phyloP scores from a whole-genome alignment of 2,329 filamentous ascomycete genomes.

The Lasiodiplodia theobromae region DNA sequence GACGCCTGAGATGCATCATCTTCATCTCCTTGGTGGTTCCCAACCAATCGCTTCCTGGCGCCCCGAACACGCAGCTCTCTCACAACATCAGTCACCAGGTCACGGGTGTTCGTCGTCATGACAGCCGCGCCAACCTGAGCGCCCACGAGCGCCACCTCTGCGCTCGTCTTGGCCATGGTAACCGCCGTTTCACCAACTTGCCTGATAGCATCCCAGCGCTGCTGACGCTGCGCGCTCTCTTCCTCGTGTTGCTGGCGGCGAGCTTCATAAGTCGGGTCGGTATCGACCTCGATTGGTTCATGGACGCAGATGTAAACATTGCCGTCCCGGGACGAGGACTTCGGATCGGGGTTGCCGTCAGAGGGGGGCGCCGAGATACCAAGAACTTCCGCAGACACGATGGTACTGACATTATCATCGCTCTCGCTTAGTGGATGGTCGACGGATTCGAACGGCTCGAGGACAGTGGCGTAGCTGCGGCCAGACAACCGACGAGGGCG shows the following conservation, averaged over 20 bases:
- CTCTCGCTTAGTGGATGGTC: not conserved
- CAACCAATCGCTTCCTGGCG: not conserved
- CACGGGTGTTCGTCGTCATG: not conserved
- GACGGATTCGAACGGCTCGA: slow-evolving; percentile 8
- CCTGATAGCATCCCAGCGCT: not conserved
- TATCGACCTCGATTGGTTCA: not conserved
- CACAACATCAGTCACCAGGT: not conserved
- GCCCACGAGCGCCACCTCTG: not conserved
- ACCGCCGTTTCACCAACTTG: not conserved
- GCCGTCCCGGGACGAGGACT: not conserved
- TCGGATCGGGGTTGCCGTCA: not conserved
- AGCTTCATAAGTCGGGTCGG: not conserved
- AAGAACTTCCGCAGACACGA: not conserved
- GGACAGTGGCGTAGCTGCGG: not conserved
- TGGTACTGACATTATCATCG: not conserved
- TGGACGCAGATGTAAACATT: not conserved
- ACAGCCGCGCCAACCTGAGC: not conserved
- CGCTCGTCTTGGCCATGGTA: not conserved
- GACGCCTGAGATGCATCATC: not conserved
- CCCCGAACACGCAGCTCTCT: not conserved
- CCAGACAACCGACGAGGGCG: not conserved
- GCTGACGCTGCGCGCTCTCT: not conserved
- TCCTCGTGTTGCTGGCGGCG: not conserved
- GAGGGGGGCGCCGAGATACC: not conserved
- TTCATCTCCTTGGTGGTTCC: not conserved